Conservation (phyloP, 2,329 filamentous ascomycete species). For the Colletotrichum sublineola region DNA sequence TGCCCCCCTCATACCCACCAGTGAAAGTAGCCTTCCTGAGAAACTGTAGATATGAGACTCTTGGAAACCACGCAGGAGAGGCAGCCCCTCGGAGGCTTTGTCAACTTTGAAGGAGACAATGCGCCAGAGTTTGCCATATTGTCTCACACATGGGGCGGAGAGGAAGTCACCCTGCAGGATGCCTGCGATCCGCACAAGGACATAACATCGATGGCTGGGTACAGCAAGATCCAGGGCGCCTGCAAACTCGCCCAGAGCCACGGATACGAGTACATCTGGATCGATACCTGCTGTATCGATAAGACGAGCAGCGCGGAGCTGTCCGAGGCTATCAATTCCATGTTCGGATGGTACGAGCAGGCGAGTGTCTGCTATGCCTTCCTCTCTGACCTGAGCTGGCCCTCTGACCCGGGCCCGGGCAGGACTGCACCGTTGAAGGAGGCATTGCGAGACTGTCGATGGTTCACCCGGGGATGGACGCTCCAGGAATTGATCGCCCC, state of each 20-base stretch:
- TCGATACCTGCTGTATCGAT: slow-evolving; percentile 47
- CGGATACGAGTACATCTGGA: slow-evolving; percentile 45
- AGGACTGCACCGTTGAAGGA: not conserved
- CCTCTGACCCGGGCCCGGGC: not conserved
- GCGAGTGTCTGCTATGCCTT: slow-evolving; percentile 44
- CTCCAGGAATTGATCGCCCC: slow-evolving; percentile 40
- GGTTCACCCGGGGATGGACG: slow-evolving; percentile 42
- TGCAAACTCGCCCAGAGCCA: slow-evolving; percentile 26
- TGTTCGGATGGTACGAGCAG: slow-evolving; percentile 39
- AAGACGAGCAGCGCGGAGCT: slow-evolving; percentile 3
- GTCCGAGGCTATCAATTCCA: not conserved
- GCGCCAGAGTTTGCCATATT: slow-evolving; percentile 43
- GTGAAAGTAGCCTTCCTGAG: not conserved
- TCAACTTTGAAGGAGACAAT: not conserved
- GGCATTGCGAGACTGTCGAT: slow-evolving; percentile 16
- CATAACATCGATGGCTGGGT: slow-evolving; percentile 18
- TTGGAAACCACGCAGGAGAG: not conserved
- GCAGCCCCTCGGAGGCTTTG: not conserved
- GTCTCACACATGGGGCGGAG: slow-evolving; percentile 38
- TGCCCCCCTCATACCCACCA: not conserved
- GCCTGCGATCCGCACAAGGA: not conserved
- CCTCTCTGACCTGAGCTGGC: slow-evolving; percentile 36
- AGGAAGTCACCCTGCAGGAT: slow-evolving; percentile 7
- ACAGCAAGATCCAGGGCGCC: slow-evolving; percentile 24
- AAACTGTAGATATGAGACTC: not conserved